Percentiles rank a stretch among this genome's conserved stretches.
Evolutionary conservation across 2,329 filamentous ascomycete genomes (phyloP).

Genomic region (Arthrinium puccinioides): DNA sequence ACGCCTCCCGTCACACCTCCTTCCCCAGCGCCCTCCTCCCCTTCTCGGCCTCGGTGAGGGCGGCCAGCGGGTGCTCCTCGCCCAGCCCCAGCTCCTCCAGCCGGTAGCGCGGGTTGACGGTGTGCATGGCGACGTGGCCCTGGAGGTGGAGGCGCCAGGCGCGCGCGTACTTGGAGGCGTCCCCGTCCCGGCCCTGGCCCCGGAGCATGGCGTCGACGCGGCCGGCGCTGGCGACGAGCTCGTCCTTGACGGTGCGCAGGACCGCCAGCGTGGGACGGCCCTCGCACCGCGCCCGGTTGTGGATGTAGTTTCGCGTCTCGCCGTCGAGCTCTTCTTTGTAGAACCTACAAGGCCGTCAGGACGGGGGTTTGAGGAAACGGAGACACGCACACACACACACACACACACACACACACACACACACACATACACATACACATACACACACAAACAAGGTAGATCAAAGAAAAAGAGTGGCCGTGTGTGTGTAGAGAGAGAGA

Average conservation of each 20-base stretch:
- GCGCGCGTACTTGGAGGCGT: constrained; percentile 8
- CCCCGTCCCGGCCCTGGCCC: constrained; percentile 5
- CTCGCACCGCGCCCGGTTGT: constrained; percentile 12
- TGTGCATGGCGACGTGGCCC: constrained; percentile 16
- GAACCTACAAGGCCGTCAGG: no score
- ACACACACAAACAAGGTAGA: no score
- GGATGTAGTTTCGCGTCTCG: constrained; percentile 18
- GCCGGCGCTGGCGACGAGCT: constrained; percentile 9
- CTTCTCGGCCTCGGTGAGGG: no score
- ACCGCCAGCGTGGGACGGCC: constrained; percentile 7
- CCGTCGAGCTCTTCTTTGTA: constrained; percentile 20
- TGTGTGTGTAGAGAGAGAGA: no score
- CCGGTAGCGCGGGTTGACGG: constrained; percentile 9
- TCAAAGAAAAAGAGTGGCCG: no score
- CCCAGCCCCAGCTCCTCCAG: constrained; percentile 10
- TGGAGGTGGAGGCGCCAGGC: constrained; percentile 16
- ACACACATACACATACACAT: no score
- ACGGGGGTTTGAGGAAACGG: no score
- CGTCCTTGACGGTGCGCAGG: constrained; percentile 8
- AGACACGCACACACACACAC: no score
- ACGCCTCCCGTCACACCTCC: no score
- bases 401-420: no score
- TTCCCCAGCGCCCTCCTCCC: no score
- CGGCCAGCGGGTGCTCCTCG: neutral
- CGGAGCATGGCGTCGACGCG: constrained; percentile 11